Base-by-base conservation (phyloP, 345 rosid species). In the Dipteronia dyeriana region DNA sequence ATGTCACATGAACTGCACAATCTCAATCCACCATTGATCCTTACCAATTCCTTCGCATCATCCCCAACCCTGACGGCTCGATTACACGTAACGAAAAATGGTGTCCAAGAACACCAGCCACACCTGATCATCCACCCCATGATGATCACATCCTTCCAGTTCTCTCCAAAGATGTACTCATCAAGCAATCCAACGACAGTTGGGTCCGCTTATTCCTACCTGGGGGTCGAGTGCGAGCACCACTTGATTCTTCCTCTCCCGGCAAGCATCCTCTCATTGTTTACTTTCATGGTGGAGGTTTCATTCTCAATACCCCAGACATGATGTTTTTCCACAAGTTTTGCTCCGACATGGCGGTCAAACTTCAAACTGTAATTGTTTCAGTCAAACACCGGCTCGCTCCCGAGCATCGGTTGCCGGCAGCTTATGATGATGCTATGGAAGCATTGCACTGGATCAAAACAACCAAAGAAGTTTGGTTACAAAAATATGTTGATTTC, bases 321-420 rank as follows among this genome's bases (percentile, higher is more conserved):
- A 9, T 82, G 0, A 64, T 23, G 0, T 0, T 10, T 0, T 68
- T 49, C 75, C 87, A 88, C 31, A 81, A 75, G 23, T 87, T 89
- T 67, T 86, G 88, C 83, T 60, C 70, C 5, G 38, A 66, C 20
- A 54, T 91, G 77, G 83, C 87, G 0, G 56, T 26, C 14, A 68
- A 75, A 1, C 80, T 85, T 68, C 75, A 81, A 29, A 87, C 81
- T 0, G 56, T 91, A 20, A 78, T 92, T 6, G 86, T 79, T 0
- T 87, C 95, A 1, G 82, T 85, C 38, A 86, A 85, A 0, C 84
- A 89, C 73, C 87, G 94, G 3, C 79, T 88, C 0, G 91, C 93
- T 7, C 97, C 97, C 0, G 97, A 92, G 88, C 79, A 90, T 57
- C 89, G 93, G 3, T 86, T 89, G 10, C 97, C 94, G 7, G 86